Percentiles rank a stretch among this genome's conserved stretches.
Conservation (phyloP, 192 early-diverging fungal genomes). For the Helicostylum pulchrum region DNA sequence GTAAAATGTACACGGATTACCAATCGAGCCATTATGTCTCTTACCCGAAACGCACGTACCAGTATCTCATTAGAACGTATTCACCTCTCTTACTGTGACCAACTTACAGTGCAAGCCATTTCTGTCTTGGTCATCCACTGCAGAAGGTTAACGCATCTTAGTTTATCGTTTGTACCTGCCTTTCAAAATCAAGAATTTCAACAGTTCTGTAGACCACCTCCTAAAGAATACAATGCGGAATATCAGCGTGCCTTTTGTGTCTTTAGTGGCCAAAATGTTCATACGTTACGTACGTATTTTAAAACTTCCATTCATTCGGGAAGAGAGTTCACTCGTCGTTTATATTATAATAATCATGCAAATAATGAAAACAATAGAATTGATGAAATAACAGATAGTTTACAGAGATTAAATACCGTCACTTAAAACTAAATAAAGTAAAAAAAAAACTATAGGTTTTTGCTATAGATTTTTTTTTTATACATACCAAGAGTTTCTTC, state of each 20-base stretch:
- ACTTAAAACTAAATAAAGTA: too few relatives aligned
- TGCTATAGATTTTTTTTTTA: too few relatives aligned
- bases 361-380: constrained; percentile 6
- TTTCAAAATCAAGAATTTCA: constrained; percentile 49
- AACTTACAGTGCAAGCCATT: constrained; percentile 45
- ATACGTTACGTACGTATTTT: constrained; percentile 46
- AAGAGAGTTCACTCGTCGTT: neutral
- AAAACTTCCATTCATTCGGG: neutral
- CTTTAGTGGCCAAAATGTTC: constrained; percentile 55
- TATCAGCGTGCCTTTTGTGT: constrained; percentile 57
- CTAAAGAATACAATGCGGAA: constrained; percentile 49
- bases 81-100: constrained; percentile 51
- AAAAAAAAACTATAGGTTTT: too few relatives aligned
- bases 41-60: constrained; percentile 42
- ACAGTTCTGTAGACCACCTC: constrained; percentile 49
- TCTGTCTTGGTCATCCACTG: constrained; percentile 46
- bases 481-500: too few relatives aligned
- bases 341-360: neutral
- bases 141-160: constrained; percentile 48
- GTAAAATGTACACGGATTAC: constrained; percentile 59
- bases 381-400: constrained; percentile 8
- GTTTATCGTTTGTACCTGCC: constrained; percentile 49
- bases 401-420: neutral
- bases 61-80: constrained; percentile 50
- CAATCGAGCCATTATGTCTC: constrained; percentile 47